Evolutionary conservation across 768 basidiomycete genomes (phyloP), one percentile per base, ranked within the genome.

Genomic region (Cubamyces lactineus): DNA sequence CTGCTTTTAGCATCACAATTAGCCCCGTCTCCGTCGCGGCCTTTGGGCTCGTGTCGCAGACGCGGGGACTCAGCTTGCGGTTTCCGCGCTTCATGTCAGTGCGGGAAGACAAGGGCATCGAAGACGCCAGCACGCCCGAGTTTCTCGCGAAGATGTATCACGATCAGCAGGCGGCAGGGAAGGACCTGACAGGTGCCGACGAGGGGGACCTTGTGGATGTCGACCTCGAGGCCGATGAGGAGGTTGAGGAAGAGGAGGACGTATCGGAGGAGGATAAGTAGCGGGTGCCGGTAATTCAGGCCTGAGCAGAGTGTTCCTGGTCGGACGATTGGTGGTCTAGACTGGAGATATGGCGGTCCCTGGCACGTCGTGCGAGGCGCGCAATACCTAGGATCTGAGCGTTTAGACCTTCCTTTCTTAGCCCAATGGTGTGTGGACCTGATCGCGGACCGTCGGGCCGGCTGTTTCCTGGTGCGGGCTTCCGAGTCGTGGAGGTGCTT

Each of bases 1-100:
- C 34, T 11, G 34, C 34, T 34, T 34, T 34, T 54, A 91, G 89
- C 69, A 82, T 95, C 65, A 94, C 94, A 2, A 75, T 92, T 63
- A 94, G 92, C 46, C 94, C 94, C 0, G 85, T 94, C 16, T 96
- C 94, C 23, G 75, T 88, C 5, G 94, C 94, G 17, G 94, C 91
- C 0, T 77, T 82, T 56, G 86, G 87, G 6, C 70, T 87, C 21
- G 78, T 86, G 5, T 82, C 85, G 6, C 79, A 73, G 17, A 67
- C 69, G 53, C 80, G 88, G 26, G 95, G 95, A 5, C 77, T 96
- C 30, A 91, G 89, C 67, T 74, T 96, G 13, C 87, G 95, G 13
- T 97, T 97, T 73, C 95, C 95, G 43, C 82, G 94, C 39, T 96
- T 96, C 75, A 79, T 96, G 57, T 83, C 80, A 61, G 69, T 84